These are phyloP conservation scores for Penicillium paneum DNA, from an alignment of 2,329 filamentous ascomycete species.

Conservation along the genomic window DNA sequence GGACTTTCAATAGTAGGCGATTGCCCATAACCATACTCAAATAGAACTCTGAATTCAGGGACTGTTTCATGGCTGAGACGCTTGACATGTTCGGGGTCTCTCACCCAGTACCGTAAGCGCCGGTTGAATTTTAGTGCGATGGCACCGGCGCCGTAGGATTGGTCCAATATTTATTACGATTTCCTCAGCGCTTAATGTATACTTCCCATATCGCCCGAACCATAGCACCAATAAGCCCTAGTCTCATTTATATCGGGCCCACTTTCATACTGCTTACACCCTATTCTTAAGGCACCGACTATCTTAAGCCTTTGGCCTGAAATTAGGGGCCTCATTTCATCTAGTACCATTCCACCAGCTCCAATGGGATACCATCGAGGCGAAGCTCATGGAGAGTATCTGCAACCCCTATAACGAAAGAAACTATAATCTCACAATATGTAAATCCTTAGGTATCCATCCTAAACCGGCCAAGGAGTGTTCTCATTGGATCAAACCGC, in stretches of 20 bases:
- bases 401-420: slow-evolving; percentile 7
- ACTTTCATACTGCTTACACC: slow-evolving; percentile 1
- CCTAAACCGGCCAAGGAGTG: neutral
- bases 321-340: too few species aligned
- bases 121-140: neutral
- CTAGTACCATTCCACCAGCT: slow-evolving; percentile 50
- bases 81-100: neutral
- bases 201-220: slow-evolving; percentile 6
- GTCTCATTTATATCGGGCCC: slow-evolving; percentile 1
- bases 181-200: neutral
- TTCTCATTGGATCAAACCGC: neutral
- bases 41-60: neutral
- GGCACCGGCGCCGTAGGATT: neutral
- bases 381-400: slow-evolving; percentile 11
- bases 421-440: slow-evolving; percentile 9
- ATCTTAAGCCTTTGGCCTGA: too few species aligned
- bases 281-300: slow-evolving; percentile 10
- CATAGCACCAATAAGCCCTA: neutral
- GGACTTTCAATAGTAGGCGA: neutral
- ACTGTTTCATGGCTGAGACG: neutral
- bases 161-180: neutral
- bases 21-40: too few species aligned
- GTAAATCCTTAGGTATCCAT: slow-evolving; percentile 8
- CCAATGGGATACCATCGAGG: slow-evolving; percentile 40
- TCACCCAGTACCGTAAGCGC: neutral